Conservation (phyloP, 305 asterid species). For the Rubia tinctorum region DNA sequence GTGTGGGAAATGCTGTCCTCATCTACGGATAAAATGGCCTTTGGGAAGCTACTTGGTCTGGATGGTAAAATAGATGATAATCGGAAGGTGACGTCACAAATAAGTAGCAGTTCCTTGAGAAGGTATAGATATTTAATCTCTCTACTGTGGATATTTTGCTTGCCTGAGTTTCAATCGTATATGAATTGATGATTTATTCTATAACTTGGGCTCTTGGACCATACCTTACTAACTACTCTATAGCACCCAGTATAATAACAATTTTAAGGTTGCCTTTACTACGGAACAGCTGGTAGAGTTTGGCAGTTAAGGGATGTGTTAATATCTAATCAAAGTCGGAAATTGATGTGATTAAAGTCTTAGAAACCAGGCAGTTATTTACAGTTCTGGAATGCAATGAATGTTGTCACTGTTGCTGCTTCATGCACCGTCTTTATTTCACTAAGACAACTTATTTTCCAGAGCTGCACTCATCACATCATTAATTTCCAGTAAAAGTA, state of each 20-base stretch:
- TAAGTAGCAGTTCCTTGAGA: conserved; percentile 25
- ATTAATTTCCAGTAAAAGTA: background rate
- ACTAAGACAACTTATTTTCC: background rate
- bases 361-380: background rate
- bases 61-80: conserved; percentile 24
- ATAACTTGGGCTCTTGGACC: conserved; percentile 2
- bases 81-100: conserved; percentile 23
- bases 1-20: conserved; percentile 72
- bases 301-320: background rate
- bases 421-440: background rate
- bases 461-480: background rate
- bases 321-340: background rate
- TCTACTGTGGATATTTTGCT: background rate
- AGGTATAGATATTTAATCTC: conserved; percentile 42
- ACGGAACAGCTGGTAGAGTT: background rate
- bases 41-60: conserved; percentile 64
- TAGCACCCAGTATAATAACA: background rate
- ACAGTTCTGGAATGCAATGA: background rate
- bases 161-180: background rate
- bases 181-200: background rate
- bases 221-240: background rate
- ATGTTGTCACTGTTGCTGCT: background rate
- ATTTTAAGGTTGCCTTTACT: background rate
- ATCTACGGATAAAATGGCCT: conserved; percentile 59
- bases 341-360: background rate